Conservation (phyloP, 2,329 filamentous ascomycete species). For the Claviceps arundinis region DNA sequence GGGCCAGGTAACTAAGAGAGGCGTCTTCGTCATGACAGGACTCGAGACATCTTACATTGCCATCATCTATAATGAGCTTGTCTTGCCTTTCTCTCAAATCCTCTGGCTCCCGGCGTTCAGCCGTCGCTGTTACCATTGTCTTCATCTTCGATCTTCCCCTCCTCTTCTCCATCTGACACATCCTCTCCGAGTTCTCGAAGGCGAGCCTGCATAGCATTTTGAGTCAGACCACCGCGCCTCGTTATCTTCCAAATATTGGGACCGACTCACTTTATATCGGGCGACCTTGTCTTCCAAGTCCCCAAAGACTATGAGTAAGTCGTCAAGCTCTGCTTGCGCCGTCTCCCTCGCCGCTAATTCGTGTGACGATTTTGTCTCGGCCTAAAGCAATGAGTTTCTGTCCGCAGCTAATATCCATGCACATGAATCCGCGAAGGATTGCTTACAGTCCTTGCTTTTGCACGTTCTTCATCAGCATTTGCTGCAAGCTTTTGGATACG, state of each 20-base stretch:
- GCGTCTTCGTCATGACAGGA: neutral
- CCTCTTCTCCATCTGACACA: conserved; percentile 50
- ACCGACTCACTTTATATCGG: conserved; percentile 53
- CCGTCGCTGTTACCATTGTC: conserved; percentile 19
- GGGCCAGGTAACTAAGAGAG: too few species aligned
- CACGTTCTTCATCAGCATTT: conserved; percentile 10
- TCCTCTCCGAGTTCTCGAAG: conserved; percentile 53
- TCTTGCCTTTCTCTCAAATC: neutral
- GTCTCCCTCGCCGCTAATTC: conserved; percentile 50
- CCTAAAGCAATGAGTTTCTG: conserved; percentile 11
- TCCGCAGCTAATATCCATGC: neutral
- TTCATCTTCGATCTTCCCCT: conserved; percentile 36
- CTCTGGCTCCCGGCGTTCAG: neutral
- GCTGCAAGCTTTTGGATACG: conserved; percentile 12
- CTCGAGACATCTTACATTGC: neutral
- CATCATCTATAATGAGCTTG: neutral
- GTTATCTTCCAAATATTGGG: neutral
- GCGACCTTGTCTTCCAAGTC: conserved; percentile 67
- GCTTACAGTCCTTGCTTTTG: conserved; percentile 15
- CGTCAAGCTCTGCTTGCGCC: conserved; percentile 63
- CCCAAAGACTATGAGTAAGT: conserved; percentile 67
- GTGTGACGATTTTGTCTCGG: conserved; percentile 16
- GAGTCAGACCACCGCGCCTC: neutral
- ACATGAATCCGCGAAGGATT: neutral
- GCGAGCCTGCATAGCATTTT: conserved; percentile 29